A percentile compares a stretch with the other conserved stretches of the same genome.
Evolutionary conservation across 805 yeast genomes (phyloP).

Genomic region (Saccharomyces kudriavzevii): DNA sequence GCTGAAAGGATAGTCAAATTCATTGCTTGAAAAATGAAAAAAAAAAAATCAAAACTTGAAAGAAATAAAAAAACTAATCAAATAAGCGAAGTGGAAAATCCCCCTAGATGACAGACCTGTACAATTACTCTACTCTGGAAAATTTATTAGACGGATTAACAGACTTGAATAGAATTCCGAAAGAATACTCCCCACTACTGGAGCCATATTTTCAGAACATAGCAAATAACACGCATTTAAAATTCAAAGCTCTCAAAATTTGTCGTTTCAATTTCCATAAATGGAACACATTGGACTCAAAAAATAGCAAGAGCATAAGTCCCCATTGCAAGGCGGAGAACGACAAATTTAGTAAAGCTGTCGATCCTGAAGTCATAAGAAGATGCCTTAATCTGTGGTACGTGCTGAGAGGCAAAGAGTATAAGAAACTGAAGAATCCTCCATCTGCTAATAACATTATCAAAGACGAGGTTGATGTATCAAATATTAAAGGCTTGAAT

Average conservation of each 20-base stretch:
- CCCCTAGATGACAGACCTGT: background rate
- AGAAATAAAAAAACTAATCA: background rate
- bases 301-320: too few relatives aligned
- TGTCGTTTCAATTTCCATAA: slow-evolving; percentile 7
- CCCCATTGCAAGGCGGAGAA: too few relatives aligned
- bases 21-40: background rate
- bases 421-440: background rate
- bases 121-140: background rate
- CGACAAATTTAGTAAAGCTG: too few relatives aligned
- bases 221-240: slow-evolving; percentile 2
- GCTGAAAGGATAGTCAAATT: background rate
- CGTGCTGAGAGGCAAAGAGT: slow-evolving; percentile 8
- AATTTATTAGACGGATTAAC: slow-evolving; percentile 3
- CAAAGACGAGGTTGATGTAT: slow-evolving; percentile 4
- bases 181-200: slow-evolving; percentile 3
- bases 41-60: background rate
- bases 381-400: slow-evolving; percentile 17
- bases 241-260: slow-evolving; percentile 4
- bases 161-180: slow-evolving; percentile 5
- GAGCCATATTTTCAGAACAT: slow-evolving; percentile 6
- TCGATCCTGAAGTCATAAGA: slow-evolving; percentile 4
- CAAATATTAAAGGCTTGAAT: background rate
- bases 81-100: background rate
- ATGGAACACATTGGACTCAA: slow-evolving; percentile 5
- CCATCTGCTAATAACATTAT: slow-evolving; percentile 2